Base-by-base conservation (phyloP, 176 grass and related monocot genomes). In the Microstegium vimineum region DNA sequence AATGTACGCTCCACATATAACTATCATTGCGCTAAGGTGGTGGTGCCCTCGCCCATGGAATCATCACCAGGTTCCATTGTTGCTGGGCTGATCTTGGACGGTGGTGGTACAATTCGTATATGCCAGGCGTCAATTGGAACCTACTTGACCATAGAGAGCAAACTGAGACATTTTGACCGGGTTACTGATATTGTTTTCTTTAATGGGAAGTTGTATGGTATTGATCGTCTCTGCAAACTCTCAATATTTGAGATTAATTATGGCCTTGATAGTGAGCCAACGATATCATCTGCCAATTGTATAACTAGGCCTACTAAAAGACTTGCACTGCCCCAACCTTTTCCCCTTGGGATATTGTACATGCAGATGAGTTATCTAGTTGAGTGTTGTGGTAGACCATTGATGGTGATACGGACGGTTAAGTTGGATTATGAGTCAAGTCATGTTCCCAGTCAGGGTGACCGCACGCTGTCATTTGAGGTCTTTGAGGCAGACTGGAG, bases 401-500 rank as follows among this genome's bases (percentile, higher is more conserved):
- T 66, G 63, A 32, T 35, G 17, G 63, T 66, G 28, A 18, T 8
- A 8, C 27, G 28, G 5, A 17, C 0, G 6, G 6, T 32, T 32
- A 2, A 23, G 22, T 59, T 22, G 54, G 22, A 57, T 10, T 1
- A 0, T 23, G 2, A 0, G 0, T 8, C 1, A 22, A 54, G n/a
- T 26, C 0, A 10, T 25, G 2, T 3, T 12, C 9, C 15, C 7
- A 72, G 14, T 42, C 10, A 7, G 17, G 17, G 47, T 76, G 3
- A 6, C 0, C 22, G 52, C 22, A 60, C 73, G 16, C 5, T 23
- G 8, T 20, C 51, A 17, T 60, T 76, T 27, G 22, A 59, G 32
- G 73, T 76, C 5, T 59, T 36, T 38, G 73, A 78, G 60, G 75
- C 38, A 30, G 75, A 78, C 5, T 41, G 43, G 37, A 78, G 23